A percentile compares a stretch with the other conserved stretches of the same genome.
These are phyloP conservation scores for Calonectria montana DNA, from an alignment of 2,329 filamentous ascomycete species.

Conservation along the genomic window DNA sequence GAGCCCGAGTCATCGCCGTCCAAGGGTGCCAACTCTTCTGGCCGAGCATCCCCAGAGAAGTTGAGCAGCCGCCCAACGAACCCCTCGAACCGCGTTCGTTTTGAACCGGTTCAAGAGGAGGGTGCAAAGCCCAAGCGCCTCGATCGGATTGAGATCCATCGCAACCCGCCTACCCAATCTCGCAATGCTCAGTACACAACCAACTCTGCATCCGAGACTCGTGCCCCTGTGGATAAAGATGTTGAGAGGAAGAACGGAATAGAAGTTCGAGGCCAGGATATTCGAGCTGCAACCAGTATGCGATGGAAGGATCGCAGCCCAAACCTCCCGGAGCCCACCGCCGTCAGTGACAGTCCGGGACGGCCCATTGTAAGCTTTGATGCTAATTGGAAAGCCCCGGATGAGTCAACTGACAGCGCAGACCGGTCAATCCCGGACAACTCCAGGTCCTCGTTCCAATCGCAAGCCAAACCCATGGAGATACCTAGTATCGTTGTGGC, in stretches of 20 bases:
- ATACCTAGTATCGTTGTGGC: slow-evolving; percentile 67
- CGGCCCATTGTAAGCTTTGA: slow-evolving; percentile 98
- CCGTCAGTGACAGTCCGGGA: slow-evolving; percentile 89
- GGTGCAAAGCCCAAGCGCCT: slow-evolving; percentile 51
- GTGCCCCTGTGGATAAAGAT: slow-evolving; percentile 51
- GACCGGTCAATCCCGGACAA: slow-evolving; percentile 50
- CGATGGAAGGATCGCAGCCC: slow-evolving; percentile 85
- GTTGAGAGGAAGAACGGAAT: slow-evolving; percentile 78
- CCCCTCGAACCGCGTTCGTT: slow-evolving; percentile 46
- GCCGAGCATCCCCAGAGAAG: slow-evolving; percentile 48
- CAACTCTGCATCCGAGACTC: slow-evolving; percentile 61
- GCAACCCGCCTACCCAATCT: slow-evolving; percentile 85
- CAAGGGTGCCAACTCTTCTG: slow-evolving; percentile 29
- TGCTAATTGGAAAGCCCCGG: slow-evolving; percentile 80
- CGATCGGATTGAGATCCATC: slow-evolving; percentile 79
- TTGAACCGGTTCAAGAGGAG: slow-evolving; percentile 57
- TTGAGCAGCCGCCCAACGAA: slow-evolving; percentile 48
- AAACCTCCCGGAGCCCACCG: slow-evolving; percentile 87
- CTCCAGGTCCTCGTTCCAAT: slow-evolving; percentile 39
- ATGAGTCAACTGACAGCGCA: slow-evolving; percentile 74
- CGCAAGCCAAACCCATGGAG: slow-evolving; percentile 51
- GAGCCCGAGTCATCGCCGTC: slow-evolving; percentile 70
- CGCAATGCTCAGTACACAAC: slow-evolving; percentile 83
- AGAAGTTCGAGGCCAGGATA: slow-evolving; percentile 88
- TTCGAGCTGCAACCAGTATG: slow-evolving; percentile 91